Base-by-base conservation (phyloP, 1,284 basidiomycete species). In the Fomitopsis palustris region DNA sequence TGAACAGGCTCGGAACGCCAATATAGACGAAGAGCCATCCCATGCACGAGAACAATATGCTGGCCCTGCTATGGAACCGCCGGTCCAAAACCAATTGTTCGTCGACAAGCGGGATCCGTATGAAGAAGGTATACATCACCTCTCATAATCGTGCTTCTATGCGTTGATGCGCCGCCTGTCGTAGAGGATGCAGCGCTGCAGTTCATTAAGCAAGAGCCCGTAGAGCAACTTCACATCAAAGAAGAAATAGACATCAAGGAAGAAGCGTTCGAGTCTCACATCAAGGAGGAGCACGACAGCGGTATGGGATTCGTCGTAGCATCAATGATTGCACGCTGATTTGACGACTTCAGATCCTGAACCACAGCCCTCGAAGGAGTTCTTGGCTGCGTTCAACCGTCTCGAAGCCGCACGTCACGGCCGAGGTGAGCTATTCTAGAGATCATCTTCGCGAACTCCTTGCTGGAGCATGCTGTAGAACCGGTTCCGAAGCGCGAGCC, bases 81-180 rank as follows among this genome's bases (percentile, higher is more conserved):
- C 25, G 17, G 10, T 38, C 45, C 14, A 23, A 61, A 55, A 19
- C 9, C 57, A 14, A 29, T 33, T 62, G n/a, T 56, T 61, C 25
- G 53, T 61, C n/a, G 57, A 55, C 51, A 69, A 71, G 53, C 42
- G 52, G 31, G 70, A 71, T 60, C 69, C 70, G 17, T 70, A 68
- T 53, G 66, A 68, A 27, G 60, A 68, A 63, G 69, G 70, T 70
- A 2, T 5, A 58, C 37, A 38, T 53, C 47, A 29, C 38, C 25
- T 21, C 37, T 19, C 31, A 53, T 43, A 25, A 62, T 55, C 35
- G 55, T 49, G 25, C 52, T 56, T 45, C 29, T 12, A 3, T 29
- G 33, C 42, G 17, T 19, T 42, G 27, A 27, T 45, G 33, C 39
- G 17, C n/a, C 0, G 8, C 7, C 37, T 16, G 4, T 23, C 7